A percentile compares a stretch with the other conserved stretches of the same genome.
Conservation (phyloP, 2,329 filamentous ascomycete species). For the Fusarium kyushuense region DNA sequence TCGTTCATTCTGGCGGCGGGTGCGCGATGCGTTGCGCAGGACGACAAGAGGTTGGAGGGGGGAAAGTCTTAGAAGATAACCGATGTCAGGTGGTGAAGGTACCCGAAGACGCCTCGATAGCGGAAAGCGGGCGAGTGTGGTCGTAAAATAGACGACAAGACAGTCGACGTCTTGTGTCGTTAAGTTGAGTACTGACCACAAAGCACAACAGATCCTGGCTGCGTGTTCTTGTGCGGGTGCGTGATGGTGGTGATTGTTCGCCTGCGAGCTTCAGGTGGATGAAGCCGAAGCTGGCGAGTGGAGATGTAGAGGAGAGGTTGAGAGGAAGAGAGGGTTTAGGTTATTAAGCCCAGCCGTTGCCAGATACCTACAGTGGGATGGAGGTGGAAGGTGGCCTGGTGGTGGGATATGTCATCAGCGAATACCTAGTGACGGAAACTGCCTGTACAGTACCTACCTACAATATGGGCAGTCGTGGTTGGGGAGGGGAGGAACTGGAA, state of each 20-base stretch:
- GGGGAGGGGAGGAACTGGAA: conserved; percentile 12
- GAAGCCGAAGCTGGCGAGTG: conserved; percentile 37
- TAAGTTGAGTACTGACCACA: conserved; percentile 25
- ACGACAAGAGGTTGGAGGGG: conserved; percentile 42
- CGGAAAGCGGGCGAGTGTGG: conserved; percentile 22
- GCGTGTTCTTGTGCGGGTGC: conserved; percentile 21
- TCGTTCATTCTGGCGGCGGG: conserved; percentile 68
- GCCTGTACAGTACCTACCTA: conserved; percentile 3
- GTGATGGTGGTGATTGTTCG: conserved; percentile 24
- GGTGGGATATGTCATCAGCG: conserved; percentile 13
- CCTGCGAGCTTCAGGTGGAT: conserved; percentile 32
- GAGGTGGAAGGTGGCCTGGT: conserved; percentile 11
- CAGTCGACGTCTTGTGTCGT: conserved; percentile 34
- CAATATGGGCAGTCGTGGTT: conserved; percentile 33
- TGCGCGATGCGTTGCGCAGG: conserved; percentile 56
- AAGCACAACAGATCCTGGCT: conserved; percentile 17
- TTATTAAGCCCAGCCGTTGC: conserved; percentile 33
- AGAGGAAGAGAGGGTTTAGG: conserved; percentile 34
- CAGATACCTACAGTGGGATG: conserved; percentile 17
- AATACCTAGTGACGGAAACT: conserved; percentile 5
- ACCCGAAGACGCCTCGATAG: conserved; percentile 27
- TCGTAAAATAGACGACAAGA: conserved; percentile 27
- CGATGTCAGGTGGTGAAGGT: conserved; percentile 33
- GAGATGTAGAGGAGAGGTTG: conserved; percentile 32
- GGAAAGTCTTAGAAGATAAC: conserved; percentile 26